Evolutionary conservation across 176 grass and related monocot genomes (phyloP).

Genomic region (Hordeum vulgare): MorexV3_pseudomolecules_assembly NC_058519.1:552710077-552710576

Average conservation of each 20-base stretch:
- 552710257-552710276: conserved; percentile 6
- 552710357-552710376: conserved; percentile 11
- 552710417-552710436: background rate
- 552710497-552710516: conserved; percentile 5
- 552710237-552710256: background rate
- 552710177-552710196: background rate
- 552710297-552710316: conserved; percentile 18
- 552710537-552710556: conserved; percentile 12
- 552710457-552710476: conserved; percentile 1
- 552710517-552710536: background rate
- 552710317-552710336: background rate
- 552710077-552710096: conserved; percentile 14
- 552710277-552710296: background rate
- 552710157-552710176: background rate
- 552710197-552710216: background rate
- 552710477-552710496: background rate
- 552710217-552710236: background rate
- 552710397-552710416: conserved; percentile 4
- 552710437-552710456: background rate
- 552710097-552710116: conserved; percentile 2
- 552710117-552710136: background rate
- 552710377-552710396: background rate
- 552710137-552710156: conserved; percentile 5
- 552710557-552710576: background rate
- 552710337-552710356: conserved; percentile 20